Evolutionary conservation across 257 asterid genomes (phyloP).

Genomic region (Solanum ahanhuiri): DNA sequence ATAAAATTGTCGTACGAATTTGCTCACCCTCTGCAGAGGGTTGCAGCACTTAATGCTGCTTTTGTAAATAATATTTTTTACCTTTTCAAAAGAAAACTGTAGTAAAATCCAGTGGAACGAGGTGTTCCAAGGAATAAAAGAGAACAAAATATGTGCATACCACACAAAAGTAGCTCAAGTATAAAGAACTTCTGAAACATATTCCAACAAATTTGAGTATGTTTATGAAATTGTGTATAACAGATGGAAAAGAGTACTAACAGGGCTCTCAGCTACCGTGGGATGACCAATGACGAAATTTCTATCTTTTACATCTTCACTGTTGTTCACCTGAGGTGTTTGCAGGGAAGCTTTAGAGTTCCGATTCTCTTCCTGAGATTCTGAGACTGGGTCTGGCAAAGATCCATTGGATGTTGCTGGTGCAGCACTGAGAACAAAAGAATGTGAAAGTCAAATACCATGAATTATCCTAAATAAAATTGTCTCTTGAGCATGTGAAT

Average conservation of each 20-base stretch:
- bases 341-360: slow-evolving; percentile 21
- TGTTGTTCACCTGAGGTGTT: slow-evolving; percentile 14
- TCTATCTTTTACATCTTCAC: slow-evolving; percentile 25
- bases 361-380: slow-evolving; percentile 23
- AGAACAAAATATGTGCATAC: not conserved
- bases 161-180: not conserved
- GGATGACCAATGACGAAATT: slow-evolving; percentile 40
- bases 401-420: slow-evolving; percentile 47
- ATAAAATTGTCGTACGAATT: not conserved
- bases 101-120: not conserved
- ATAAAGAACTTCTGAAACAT: not conserved
- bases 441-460: not conserved
- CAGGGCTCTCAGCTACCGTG: slow-evolving; percentile 59
- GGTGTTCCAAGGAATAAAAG: not conserved
- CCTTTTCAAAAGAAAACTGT: not conserved
- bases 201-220: not conserved
- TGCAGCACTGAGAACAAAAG: slow-evolving; percentile 38
- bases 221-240: not conserved
- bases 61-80: not conserved
- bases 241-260: slow-evolving; percentile 8
- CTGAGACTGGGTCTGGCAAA: slow-evolving; percentile 17
- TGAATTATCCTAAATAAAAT: not conserved
- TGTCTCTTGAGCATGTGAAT: not conserved
- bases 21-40: not conserved
- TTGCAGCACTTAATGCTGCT: not conserved